Base-by-base conservation (phyloP, 108 stramenopile genomes). In the Parmales sp. region DNA sequence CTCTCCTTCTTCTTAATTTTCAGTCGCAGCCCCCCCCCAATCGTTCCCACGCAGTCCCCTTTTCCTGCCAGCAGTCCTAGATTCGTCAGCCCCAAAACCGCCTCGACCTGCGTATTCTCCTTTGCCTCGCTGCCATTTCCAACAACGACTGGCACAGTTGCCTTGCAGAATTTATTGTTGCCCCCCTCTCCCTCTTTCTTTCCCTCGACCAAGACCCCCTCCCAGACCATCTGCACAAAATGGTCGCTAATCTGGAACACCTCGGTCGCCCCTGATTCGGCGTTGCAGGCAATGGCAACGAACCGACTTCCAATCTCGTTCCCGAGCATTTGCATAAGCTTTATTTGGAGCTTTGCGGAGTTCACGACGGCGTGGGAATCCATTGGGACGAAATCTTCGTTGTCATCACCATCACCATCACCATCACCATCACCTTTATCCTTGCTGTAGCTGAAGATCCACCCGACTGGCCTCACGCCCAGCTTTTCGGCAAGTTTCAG, bases 171-270 rank as follows among this genome's bases (percentile, higher is more conserved):
- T 73, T n/a, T 28, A 39, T 65, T 37, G 45, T 46, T 38, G 31
- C 31, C 51, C 31, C 74, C 76, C 19, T 76, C 76, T 2, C 64
- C 72, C 0, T 44, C 18, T 1, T 75, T 67, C 44, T 66, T 3
- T 9, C 46, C 25, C 36, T 86, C 66, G 13, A 44, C 16, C 43
- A 44, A 16, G 65, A 88, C 65, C 31, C 74, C 82, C 78, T 91
- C 88, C 46, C 87, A 82, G 0, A 87, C 86, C 88, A 91, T 91
- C 76, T 91, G 90, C 4, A 91, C 86, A 36, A 72, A 70, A 5
- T 87, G 84, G 65, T 91, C 88, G 65, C 84, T 87, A 67, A 91
- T 69, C 74, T 89, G 88, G 72, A 91, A 91, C 51, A 87, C 90
- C 74, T 91, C 90, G 0, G 88, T 85, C 11, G 88, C 87, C 38